Conservation (phyloP, 768 basidiomycete genomes). For the Tricholoma furcatifolium region DNA sequence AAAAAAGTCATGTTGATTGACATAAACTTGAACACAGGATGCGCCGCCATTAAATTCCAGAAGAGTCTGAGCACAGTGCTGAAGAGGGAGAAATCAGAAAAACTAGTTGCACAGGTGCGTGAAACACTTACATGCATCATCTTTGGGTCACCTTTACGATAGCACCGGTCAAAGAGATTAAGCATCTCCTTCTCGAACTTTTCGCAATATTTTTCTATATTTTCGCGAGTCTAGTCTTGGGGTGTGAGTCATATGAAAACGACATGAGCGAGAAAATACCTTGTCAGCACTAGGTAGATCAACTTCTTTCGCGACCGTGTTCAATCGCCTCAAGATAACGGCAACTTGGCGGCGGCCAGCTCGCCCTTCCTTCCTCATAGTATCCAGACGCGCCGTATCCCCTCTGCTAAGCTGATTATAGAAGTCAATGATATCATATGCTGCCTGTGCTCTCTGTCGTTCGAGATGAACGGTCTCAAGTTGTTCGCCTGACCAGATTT, state of each 20-base stretch:
- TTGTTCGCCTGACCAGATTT: conserved; percentile 71
- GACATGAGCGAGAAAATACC: conserved; percentile 35
- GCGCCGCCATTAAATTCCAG: conserved; percentile 97
- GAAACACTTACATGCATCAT: conserved; percentile 87
- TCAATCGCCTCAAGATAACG: conserved; percentile 79
- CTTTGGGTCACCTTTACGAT: conserved; percentile 95
- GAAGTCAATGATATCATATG: conserved; percentile 89
- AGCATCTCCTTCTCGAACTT: conserved; percentile 99
- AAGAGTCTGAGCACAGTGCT: conserved; percentile 97
- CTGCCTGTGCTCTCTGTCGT: conserved; percentile 89
- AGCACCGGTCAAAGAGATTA: conserved; percentile 91
- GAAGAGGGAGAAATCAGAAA: not conserved
- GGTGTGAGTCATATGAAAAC: not conserved
- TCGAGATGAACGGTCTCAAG: conserved; percentile 92
- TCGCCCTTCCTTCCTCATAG: conserved; percentile 81
- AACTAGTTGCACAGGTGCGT: not conserved
- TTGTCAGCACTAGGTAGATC: conserved; percentile 82
- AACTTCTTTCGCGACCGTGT: conserved; percentile 89
- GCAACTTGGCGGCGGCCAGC: conserved; percentile 89
- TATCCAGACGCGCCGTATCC: conserved; percentile 73
- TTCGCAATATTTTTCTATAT: conserved; percentile 96
- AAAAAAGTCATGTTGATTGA: conserved; percentile 99
- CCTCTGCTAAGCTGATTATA: conserved; percentile 90
- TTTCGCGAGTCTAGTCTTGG: conserved; percentile 70
- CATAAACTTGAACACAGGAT: conserved; percentile 97